Evolutionary conservation across 1,284 basidiomycete species (phyloP).

Genomic region (Termitomyces sp.): DNA sequence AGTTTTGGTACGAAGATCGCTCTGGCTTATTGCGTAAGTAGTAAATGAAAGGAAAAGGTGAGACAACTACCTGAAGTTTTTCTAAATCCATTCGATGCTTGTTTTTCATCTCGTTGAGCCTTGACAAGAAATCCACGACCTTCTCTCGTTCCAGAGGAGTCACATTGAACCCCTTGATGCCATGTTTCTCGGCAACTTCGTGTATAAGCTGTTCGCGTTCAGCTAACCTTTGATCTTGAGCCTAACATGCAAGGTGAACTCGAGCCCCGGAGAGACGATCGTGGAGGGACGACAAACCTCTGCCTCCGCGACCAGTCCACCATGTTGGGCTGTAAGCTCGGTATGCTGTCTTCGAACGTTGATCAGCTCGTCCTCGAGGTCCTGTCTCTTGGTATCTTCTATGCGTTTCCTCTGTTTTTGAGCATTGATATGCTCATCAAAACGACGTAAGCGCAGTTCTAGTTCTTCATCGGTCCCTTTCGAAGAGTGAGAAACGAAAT

Average conservation of each 20-base stretch:
- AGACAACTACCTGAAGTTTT: conserved; percentile 48
- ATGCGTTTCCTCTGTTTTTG: conserved; percentile 46
- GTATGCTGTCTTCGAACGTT: conserved; percentile 52
- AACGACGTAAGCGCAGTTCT: conserved; percentile 61
- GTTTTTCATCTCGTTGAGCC: conserved; percentile 53
- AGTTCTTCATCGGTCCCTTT: conserved; percentile 80
- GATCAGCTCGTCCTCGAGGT: conserved; percentile 58
- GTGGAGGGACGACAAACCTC: conserved; percentile 33
- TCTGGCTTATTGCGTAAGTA: conserved; percentile 26
- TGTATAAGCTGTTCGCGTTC: conserved; percentile 75
- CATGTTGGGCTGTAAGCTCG: conserved; percentile 53
- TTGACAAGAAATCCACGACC: conserved; percentile 64
- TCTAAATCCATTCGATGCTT: conserved; percentile 54
- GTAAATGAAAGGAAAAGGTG: neutral
- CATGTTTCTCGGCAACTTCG: conserved; percentile 62
- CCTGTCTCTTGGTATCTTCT: conserved; percentile 48
- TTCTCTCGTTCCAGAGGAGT: conserved; percentile 62
- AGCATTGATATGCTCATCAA: conserved; percentile 58
- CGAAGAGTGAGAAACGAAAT: conserved; percentile 2
- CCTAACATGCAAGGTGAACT: conserved; percentile 27
- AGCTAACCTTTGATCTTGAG: conserved; percentile 67
- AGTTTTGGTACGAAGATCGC: conserved; percentile 44
- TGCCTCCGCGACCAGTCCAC: conserved; percentile 58
- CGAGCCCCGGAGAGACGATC: neutral
- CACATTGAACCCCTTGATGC: conserved; percentile 71